Conservation (phyloP, 306 rosid species). For the Astragalus glycyphyllos region DNA sequence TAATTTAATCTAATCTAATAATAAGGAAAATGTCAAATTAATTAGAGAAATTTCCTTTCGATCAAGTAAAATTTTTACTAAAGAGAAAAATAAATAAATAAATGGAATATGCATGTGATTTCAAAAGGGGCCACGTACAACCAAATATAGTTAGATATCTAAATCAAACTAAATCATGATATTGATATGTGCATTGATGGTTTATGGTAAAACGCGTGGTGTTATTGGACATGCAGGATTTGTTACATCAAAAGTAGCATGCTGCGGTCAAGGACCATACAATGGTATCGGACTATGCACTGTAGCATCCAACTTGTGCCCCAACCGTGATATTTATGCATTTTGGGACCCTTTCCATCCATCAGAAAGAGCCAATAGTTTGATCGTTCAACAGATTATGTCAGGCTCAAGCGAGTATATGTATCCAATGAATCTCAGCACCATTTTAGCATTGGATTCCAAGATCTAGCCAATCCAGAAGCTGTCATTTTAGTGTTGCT, state of each 20-base stretch:
- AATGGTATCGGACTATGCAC: slow-evolving; percentile 82
- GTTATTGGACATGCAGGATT: slow-evolving; percentile 57
- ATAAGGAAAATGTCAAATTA: no score
- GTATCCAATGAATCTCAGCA: slow-evolving; percentile 87
- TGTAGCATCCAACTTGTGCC: slow-evolving; percentile 60
- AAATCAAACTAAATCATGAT: background rate
- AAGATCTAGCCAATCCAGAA: slow-evolving; percentile 25
- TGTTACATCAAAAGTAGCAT: slow-evolving; percentile 68
- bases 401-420: slow-evolving; percentile 64
- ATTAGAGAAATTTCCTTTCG: background rate
- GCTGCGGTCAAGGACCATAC: slow-evolving; percentile 88
- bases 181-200: background rate
- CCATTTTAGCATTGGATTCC: slow-evolving; percentile 71
- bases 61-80: no score
- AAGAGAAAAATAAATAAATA: no score
- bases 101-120: background rate
- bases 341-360: slow-evolving; percentile 95
- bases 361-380: slow-evolving; percentile 56
- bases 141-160: background rate
- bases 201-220: background rate
- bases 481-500: background rate
- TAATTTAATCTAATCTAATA: no score
- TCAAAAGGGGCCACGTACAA: background rate
- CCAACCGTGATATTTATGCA: slow-evolving; percentile 62
- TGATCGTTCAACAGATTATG: slow-evolving; percentile 50